Evolutionary conservation across 179 eudicot species (phyloP), one percentile per base, ranked within the genome.

Genomic region (Beta corolliflora): DNA sequence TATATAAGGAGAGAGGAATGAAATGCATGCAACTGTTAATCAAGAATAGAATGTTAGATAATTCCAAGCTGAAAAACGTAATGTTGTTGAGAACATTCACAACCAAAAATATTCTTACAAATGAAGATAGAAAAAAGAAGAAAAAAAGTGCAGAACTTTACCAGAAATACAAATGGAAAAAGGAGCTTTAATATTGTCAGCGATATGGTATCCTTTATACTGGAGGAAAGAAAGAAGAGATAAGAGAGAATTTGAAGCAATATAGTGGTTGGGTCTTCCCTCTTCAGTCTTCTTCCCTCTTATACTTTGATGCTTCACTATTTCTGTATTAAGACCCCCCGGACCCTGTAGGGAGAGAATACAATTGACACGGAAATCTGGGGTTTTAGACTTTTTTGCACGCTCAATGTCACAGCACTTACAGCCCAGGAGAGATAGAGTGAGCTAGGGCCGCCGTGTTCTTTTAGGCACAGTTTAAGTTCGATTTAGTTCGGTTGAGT

Each of bases 221-320:
- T 71, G 18, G 11, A 36, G 71, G 7, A 66, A 66, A 68, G 5
- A 6, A 68, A 68, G 21, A 60, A 78, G 16, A 83, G 85, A 80
- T 79, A 63, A 83, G 83, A 70, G 52, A 59, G 83, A 79, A 84
- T 81, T 84, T 84, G 60, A 76, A 78, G 74, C 25, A 79, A 75
- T 48, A 66, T 25, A 68, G 79, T 68, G 29, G 71, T 36, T 80
- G 72, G 50, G 79, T n/a, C n/a, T n/a, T n/a, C n/a, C n/a, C n/a
- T 77, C 31, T 64, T 71, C 41, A 48, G 76, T 21, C 71, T n/a
- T 31, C 41, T 73, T 83, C 73, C 31, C 21, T 58, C 19, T 25
- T 66, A 66, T 36, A 36, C 25, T 69, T 41, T 29, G 44, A 41
- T 45, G 53, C 41, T 77, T 77, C 76, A 79, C 65, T 79, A 79